Evolutionary conservation across 352 stramenopile genomes (phyloP).

Genomic region (Pythium pyrilobum): DNA sequence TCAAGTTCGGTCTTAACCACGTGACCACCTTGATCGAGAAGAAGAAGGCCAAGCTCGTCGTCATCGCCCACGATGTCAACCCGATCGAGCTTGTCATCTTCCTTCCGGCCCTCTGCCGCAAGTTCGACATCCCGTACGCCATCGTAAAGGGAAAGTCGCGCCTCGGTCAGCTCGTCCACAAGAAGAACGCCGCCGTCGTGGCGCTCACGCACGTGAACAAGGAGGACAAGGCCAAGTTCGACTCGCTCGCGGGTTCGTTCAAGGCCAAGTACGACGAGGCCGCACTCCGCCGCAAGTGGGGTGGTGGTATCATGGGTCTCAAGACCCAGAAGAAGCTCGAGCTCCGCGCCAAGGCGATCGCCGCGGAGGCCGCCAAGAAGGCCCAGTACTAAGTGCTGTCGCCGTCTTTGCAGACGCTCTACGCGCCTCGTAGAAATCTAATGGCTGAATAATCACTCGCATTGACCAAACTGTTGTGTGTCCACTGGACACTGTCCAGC

Average conservation of each 20-base stretch:
- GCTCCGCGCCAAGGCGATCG: conserved; percentile 96
- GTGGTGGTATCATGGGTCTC: conserved; percentile 99
- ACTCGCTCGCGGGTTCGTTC: conserved; percentile 91
- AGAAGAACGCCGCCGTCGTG: conserved; percentile 97
- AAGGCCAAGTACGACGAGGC: conserved; percentile 97
- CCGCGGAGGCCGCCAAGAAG: conserved; percentile 98
- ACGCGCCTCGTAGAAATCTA: conserved; percentile 22
- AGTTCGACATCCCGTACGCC: conserved; percentile 99
- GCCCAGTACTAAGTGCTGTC: conserved; percentile 87
- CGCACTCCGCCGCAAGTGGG: conserved; percentile 94
- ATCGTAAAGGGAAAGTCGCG: conserved; percentile 99
- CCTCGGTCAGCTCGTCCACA: conserved; percentile 97
- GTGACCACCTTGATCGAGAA: conserved; percentile 98
- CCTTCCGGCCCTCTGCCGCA: conserved; percentile 96
- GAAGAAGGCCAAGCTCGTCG: conserved; percentile 99
- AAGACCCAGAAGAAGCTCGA: conserved; percentile 99
- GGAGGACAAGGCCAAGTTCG: conserved; percentile 96
- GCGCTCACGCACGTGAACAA: conserved; percentile 97
- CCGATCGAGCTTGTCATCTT: conserved; percentile 98
- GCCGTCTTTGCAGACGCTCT: neutral
- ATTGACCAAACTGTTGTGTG: neutral
- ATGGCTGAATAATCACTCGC: conserved; percentile 46
- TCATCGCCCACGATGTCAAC: conserved; percentile 99
- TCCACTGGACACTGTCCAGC: neutral
- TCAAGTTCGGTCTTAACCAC: conserved; percentile 99